Percentiles rank a stretch among this genome's conserved stretches.
phyloP scores from a whole-genome alignment of 345 rosid species.

The Rubroshorea leprosula region DNA sequence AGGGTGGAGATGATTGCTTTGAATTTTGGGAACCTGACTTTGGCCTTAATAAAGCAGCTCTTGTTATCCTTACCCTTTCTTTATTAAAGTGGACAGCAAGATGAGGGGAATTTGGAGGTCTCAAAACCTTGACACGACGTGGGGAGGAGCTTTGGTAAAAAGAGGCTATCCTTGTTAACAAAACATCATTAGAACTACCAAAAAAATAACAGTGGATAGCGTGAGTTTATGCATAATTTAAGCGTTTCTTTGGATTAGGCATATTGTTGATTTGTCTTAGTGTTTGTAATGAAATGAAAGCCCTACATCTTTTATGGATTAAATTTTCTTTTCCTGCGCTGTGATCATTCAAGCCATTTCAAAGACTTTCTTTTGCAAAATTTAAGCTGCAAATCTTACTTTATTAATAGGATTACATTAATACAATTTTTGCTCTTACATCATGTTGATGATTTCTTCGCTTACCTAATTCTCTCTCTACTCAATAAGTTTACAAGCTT shows the following conservation, averaged over 20 bases:
- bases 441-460: too few species aligned
- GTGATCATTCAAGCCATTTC: constrained; percentile 8
- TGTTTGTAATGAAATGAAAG: constrained; percentile 21
- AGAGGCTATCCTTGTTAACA: too few species aligned
- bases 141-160: too few species aligned
- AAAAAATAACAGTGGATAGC: constrained; percentile 41
- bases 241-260: constrained; percentile 16
- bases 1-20: constrained; percentile 2
- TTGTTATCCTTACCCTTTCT: constrained; percentile 10
- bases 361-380: not conserved
- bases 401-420: too few species aligned
- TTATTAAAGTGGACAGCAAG: constrained; percentile 36
- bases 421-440: not conserved
- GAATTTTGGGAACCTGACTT: constrained; percentile 17
- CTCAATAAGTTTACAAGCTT: too few species aligned
- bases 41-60: constrained; percentile 8
- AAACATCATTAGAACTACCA: too few species aligned
- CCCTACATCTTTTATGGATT: constrained; percentile 10
- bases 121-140: too few species aligned
- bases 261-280: constrained; percentile 21
- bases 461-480: too few species aligned
- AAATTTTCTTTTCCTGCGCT: constrained; percentile 19
- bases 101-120: too few species aligned
- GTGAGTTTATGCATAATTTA: constrained; percentile 41
- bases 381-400: not conserved